Evolutionary conservation across 306 rosid genomes (phyloP).

Genomic region (Benincasa hispida): DNA sequence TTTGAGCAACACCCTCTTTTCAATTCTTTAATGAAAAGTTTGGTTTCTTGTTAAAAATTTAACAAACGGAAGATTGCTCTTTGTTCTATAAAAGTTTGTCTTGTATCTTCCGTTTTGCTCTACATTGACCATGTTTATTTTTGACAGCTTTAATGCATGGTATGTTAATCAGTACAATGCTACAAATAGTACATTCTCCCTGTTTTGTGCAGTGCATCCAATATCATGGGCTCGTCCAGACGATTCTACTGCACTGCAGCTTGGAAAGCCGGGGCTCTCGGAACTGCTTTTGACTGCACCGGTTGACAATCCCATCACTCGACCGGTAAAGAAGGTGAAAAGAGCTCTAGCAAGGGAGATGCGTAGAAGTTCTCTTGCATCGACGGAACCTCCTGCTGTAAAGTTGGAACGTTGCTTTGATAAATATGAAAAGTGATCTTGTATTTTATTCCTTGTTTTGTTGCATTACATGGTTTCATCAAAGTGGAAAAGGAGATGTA

Average conservation of each 20-base stretch:
- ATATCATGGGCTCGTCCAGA: slow-evolving; percentile 45
- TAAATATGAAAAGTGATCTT: not conserved
- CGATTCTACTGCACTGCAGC: slow-evolving; percentile 18
- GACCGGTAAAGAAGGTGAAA: slow-evolving; percentile 50
- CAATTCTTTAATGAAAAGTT: too few relatives aligned
- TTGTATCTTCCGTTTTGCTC: not conserved
- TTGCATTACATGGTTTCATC: not conserved
- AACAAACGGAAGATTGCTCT: not conserved
- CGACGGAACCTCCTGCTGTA: not conserved
- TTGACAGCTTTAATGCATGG: not conserved
- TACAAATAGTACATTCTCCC: not conserved
- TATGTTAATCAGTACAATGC: not conserved
- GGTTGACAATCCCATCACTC: slow-evolving; percentile 20
- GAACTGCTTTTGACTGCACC: slow-evolving; percentile 14
- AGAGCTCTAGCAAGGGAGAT: slow-evolving; percentile 17
- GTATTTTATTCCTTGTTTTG: slow-evolving; percentile 4
- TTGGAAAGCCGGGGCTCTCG: slow-evolving; percentile 13
- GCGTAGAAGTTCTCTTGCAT: not conserved
- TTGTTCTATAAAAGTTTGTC: not conserved
- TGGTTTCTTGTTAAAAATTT: too few relatives aligned
- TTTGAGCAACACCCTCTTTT: too few relatives aligned
- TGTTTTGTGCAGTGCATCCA: slow-evolving; percentile 47
- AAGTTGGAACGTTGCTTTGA: slow-evolving; percentile 12
- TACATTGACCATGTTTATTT: not conserved
- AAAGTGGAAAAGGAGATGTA: not conserved